Evolutionary conservation across 73 alveolate species (phyloP), one percentile per base, ranked within the genome.

Genomic region (Effrenium voratum): DNA sequence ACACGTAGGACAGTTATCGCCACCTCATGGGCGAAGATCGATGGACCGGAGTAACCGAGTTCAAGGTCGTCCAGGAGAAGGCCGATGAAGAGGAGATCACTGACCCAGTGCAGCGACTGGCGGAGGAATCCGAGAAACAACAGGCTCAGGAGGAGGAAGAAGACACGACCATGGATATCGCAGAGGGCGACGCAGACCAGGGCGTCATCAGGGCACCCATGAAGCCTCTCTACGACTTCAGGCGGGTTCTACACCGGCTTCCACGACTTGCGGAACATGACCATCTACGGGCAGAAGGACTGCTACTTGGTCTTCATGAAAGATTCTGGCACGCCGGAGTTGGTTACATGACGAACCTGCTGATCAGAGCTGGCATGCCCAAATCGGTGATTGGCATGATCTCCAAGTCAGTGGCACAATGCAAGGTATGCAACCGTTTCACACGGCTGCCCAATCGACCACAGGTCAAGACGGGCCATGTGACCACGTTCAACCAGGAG

Each of bases 161-260:
- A 8, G 70, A 47, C 2, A 5, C 32, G 0, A 41, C 5, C 24
- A 34, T 0, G 0, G 46, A 32, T 28, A 34, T 0, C 3, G 90
- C 45, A 32, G 36, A 0, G 4, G 79, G 30, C 0, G 43, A 28
- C n/a, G 30, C 79, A 28, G 40, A 30, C 43, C 0, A 66, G 79
- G 40, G 30, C 43, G 30, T 66, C 79, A 6, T 5, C 30, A 28
- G 45, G 0, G 90, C 45, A 10, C 10, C 57, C 0, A 8, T 79
- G 68, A 81, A 81, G 50, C 92, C 92, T 0, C 15, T 81, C 75
- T 81, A 40, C 34, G 92, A 81, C 92, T 81, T 81, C 59, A 22
- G 92, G 40, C 49, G 92, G 19, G 40, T 81, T 0, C 49, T 81
- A 70, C 26, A 49, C 50, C 26, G 34, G 34, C 73, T 81, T 3